Conservation (phyloP, 2,329 filamentous ascomycete species). For the Sporothrix protearum region DNA sequence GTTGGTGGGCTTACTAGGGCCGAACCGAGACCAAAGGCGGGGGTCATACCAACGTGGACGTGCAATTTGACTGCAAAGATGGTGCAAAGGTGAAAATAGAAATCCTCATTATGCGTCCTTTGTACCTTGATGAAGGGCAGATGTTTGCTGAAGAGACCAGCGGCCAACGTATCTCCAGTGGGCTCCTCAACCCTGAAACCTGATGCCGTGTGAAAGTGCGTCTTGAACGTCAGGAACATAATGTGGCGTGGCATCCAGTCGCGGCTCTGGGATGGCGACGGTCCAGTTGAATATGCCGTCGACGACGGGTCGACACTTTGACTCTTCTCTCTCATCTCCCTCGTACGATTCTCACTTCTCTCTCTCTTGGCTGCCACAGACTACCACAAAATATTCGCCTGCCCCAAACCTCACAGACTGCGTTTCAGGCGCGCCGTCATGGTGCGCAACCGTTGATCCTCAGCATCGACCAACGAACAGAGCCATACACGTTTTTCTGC, state of each 20-base stretch:
- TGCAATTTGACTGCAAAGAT: too few relatives aligned
- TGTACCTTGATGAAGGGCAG: background rate
- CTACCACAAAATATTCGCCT: too few relatives aligned
- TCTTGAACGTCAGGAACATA: constrained; percentile 17
- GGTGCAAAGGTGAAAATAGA: too few relatives aligned
- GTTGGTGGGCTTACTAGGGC: background rate
- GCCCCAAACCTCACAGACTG: background rate
- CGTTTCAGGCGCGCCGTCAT: constrained; percentile 24
- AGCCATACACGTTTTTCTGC: constrained; percentile 7
- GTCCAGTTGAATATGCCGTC: constrained; percentile 22
- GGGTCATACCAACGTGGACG: too few relatives aligned
- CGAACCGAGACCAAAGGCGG: background rate
- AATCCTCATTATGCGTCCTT: background rate
- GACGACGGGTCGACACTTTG: constrained; percentile 1
- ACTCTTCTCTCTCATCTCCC: too few relatives aligned
- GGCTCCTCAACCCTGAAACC: background rate
- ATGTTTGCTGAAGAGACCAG: background rate
- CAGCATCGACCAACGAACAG: constrained; percentile 26
- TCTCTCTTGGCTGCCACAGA: background rate
- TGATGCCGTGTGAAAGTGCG: background rate
- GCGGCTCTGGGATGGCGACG: constrained; percentile 16
- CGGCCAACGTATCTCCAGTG: background rate
- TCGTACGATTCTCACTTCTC: too few relatives aligned
- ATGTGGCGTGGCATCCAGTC: constrained; percentile 16
- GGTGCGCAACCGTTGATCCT: constrained; percentile 19